phyloP scores from a whole-genome alignment of 345 rosid species.

The Citrus reticulata region DNA sequence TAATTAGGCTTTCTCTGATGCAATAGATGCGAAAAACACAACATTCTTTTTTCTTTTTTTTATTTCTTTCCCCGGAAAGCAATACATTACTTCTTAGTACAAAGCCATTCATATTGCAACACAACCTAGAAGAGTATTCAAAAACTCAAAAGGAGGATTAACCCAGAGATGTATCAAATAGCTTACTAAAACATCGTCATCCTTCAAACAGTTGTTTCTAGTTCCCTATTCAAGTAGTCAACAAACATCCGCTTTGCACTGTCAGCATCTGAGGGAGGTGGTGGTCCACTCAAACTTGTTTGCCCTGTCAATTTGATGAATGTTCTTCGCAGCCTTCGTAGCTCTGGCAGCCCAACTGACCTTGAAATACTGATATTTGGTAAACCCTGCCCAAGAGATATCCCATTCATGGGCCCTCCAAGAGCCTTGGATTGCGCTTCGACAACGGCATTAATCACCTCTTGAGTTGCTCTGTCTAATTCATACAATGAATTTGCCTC shows the following conservation, averaged over 20 bases:
- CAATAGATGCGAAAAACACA: neutral
- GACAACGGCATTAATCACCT: conserved; percentile 61
- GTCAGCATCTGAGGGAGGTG: conserved; percentile 81
- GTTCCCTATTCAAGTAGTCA: conserved; percentile 88
- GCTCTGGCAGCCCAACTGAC: conserved; percentile 81
- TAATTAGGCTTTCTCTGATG: neutral
- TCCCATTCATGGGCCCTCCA: conserved; percentile 64
- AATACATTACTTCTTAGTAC: neutral
- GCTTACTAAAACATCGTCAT: neutral
- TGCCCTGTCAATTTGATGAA: conserved; percentile 86
- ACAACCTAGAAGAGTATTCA: neutral
- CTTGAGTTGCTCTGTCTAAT: conserved; percentile 87
- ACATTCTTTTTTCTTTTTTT: no score
- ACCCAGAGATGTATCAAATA: neutral
- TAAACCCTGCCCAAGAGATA: conserved; percentile 54
- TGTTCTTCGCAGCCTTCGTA: conserved; percentile 76
- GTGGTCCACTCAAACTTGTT: conserved; percentile 82
- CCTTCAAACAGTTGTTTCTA: conserved; percentile 44
- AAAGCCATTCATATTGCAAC: neutral
- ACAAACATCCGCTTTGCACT: conserved; percentile 90
- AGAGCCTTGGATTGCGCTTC: conserved; percentile 74
- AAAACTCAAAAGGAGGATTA: neutral
- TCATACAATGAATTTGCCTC: conserved; percentile 86
- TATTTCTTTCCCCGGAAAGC: no score
- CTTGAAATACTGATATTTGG: conserved; percentile 59